phyloP scores from a whole-genome alignment of 1,284 basidiomycete species.

The Gomphus sp. region DNA sequence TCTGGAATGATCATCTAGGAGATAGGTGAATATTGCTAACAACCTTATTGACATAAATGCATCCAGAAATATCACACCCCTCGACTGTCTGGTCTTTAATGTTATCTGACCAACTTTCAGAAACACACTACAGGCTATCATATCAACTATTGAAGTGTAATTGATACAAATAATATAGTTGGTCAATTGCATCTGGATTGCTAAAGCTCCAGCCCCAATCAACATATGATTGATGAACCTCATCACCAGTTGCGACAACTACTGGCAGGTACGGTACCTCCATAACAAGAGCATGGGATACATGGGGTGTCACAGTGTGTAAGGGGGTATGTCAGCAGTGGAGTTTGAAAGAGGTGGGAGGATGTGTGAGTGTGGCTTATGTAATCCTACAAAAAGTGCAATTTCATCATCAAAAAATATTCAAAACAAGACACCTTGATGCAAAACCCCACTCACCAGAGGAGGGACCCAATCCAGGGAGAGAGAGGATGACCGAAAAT shows the following conservation, averaged over 20 bases:
- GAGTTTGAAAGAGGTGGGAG: too few species aligned
- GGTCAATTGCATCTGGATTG: slow-evolving; percentile 87
- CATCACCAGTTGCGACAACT: slow-evolving; percentile 98
- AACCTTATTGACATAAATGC: slow-evolving; percentile 95
- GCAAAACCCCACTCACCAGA: too few species aligned
- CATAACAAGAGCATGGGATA: too few species aligned
- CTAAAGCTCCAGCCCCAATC: slow-evolving; percentile 92
- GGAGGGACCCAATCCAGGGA: too few species aligned
- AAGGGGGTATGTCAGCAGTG: too few species aligned
- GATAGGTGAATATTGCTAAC: slow-evolving; percentile 85
- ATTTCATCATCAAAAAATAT: too few species aligned
- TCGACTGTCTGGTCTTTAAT: slow-evolving; percentile 88
- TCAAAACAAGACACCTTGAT: too few species aligned
- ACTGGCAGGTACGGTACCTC: too few species aligned
- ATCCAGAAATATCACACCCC: slow-evolving; percentile 90
- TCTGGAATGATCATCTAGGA: slow-evolving; percentile 90
- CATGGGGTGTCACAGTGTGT: too few species aligned
- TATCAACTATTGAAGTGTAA: neutral
- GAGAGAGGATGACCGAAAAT: too few species aligned
- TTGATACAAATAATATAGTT: slow-evolving; percentile 43
- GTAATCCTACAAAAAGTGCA: too few species aligned
- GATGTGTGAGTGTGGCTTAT: too few species aligned
- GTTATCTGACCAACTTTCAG: slow-evolving; percentile 94
- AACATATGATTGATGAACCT: slow-evolving; percentile 86
- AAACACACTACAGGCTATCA: slow-evolving; percentile 56